Evolutionary conservation across 108 stramenopile genomes (phyloP).

Genomic region (Cyclostephanos invisitatus): DNA sequence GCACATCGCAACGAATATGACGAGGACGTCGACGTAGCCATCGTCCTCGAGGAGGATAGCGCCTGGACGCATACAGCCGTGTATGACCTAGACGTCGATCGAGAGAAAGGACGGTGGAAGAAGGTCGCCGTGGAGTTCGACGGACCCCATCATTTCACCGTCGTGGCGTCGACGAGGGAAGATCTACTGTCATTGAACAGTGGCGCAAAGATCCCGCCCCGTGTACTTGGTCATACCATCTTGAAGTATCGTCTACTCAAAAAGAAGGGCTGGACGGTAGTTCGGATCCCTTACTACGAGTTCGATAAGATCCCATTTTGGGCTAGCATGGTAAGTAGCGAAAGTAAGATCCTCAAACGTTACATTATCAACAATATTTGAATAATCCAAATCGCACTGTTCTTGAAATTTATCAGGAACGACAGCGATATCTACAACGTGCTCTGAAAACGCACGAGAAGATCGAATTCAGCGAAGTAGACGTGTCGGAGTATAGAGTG

Average conservation of each 20-base stretch:
- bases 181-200: slow-evolving; percentile 26
- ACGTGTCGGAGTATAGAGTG: slow-evolving; percentile 83
- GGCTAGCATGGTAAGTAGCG: slow-evolving; percentile 70
- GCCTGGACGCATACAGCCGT: slow-evolving; percentile 66
- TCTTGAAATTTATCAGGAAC: slow-evolving; percentile 43
- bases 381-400: background rate
- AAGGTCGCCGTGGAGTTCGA: slow-evolving; percentile 89
- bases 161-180: slow-evolving; percentile 33
- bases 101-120: slow-evolving; percentile 16
- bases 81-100: slow-evolving; percentile 39
- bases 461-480: slow-evolving; percentile 74
- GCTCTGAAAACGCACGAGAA: slow-evolving; percentile 83
- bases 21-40: slow-evolving; percentile 90
- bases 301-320: slow-evolving; percentile 90
- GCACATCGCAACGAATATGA: slow-evolving; percentile 85
- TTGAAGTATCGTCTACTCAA: slow-evolving; percentile 85
- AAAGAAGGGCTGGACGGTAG: slow-evolving; percentile 82
- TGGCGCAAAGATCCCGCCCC: slow-evolving; percentile 44
- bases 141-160: slow-evolving; percentile 88
- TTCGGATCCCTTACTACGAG: slow-evolving; percentile 87
- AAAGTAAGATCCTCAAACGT: background rate
- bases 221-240: slow-evolving; percentile 82
- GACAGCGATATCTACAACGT: slow-evolving; percentile 86
- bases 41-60: slow-evolving; percentile 70
- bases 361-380: background rate